These are phyloP conservation scores for Yamadazyma atmosphaerica DNA, from an alignment of 1,139 yeast species.

Conservation along the genomic window DNA sequence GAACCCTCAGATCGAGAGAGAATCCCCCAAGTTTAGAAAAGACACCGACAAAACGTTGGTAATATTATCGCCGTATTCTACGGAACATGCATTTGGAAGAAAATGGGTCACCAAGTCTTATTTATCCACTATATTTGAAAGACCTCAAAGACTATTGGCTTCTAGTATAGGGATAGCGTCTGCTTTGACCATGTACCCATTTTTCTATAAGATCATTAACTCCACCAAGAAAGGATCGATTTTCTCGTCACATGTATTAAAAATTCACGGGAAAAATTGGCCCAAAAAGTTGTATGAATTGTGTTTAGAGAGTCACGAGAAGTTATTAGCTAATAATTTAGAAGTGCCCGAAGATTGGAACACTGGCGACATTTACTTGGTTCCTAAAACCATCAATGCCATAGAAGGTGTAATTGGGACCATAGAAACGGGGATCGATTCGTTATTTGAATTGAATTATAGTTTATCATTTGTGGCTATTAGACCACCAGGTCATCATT, in stretches of 20 bases:
- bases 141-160: conserved; percentile 81
- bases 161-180: conserved; percentile 77
- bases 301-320: conserved; percentile 59
- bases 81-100: conserved; percentile 72
- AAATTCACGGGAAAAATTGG: conserved; percentile 79
- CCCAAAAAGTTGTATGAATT: conserved; percentile 59
- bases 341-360: conserved; percentile 87
- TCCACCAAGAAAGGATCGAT: conserved; percentile 50
- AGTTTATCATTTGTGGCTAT: conserved; percentile 68
- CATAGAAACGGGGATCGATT: conserved; percentile 70
- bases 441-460: conserved; percentile 43
- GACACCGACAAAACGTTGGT: conserved; percentile 53
- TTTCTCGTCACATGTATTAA: conserved; percentile 58
- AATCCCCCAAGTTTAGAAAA: conserved; percentile 46
- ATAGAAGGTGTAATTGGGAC: conserved; percentile 81
- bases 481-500: conserved; percentile 89
- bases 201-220: conserved; percentile 53
- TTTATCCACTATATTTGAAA: conserved; percentile 70
- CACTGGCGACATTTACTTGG: conserved; percentile 77
- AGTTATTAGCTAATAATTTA: conserved; percentile 53
- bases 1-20: conserved; percentile 55
- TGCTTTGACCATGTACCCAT: conserved; percentile 71
- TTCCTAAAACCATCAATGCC: conserved; percentile 68
- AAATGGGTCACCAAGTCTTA: conserved; percentile 75
- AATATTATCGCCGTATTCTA: conserved; percentile 58